Base-by-base conservation (phyloP, 805 yeast genomes). In the Yamadazyma sp. region DNA sequence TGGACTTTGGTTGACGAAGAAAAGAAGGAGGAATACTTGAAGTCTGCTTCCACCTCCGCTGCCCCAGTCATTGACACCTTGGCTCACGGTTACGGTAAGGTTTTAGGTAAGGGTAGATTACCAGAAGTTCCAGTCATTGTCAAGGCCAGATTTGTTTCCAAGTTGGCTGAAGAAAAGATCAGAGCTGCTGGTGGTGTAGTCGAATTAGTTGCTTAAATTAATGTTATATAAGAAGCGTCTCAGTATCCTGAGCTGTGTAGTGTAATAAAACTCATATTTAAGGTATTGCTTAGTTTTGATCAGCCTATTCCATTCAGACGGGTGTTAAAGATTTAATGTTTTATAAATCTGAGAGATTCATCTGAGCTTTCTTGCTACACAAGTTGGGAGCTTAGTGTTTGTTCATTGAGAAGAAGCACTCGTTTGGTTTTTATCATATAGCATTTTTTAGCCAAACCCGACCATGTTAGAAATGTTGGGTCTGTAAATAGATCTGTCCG, bases 141-240 rank as follows among this genome's bases (percentile, higher is more conserved):
- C 71, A 91, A 87, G 79, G 99, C 99, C 60, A 91, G 99, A 85
- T 93, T 84, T 71, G 99, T 93, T 63, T 89, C 97, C 63, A 84
- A 90, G 78, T 84, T 89, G 71, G 99, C 99, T 71, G 99, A 93
- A 84, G 90, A 93, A 81, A 93, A 91, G 83, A 93, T 93, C 82
- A 88, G 86, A 82, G 98, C 95, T 70, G 99, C 84, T 70, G 99
- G 99, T 79, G 99, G 99, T 86, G 99, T 86, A 70, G 95, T 93
- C 73, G 99, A 93, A 82, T 86, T 93, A 71, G 76, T 93, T 72
- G 99, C 99, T 76, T 93, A 88, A 24, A 26, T 10, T 33, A 53
- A 28, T 60, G 31, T 29, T 37, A 37, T 25, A 37, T 35, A 37
- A 30, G n/a, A 37, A 15, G 19, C 22, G 30, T 29, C 27, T 19